A percentile compares a stretch with the other conserved stretches of the same genome.
phyloP scores from a whole-genome alignment of 352 stramenopile species.

The Globisporangium emineosum region DNA sequence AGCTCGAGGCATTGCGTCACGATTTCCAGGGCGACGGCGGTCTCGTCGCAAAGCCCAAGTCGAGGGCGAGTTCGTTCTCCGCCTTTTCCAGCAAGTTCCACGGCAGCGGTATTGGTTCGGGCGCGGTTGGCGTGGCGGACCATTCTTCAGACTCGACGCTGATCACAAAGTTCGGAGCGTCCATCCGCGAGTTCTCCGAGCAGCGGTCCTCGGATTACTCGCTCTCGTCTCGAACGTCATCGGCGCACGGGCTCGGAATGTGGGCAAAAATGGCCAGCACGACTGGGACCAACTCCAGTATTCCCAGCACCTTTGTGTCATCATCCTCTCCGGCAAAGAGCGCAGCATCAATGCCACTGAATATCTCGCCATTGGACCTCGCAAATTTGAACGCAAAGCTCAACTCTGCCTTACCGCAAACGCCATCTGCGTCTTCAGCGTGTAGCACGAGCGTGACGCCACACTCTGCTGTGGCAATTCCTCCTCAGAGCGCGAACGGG shows the following conservation, averaged over 20 bases:
- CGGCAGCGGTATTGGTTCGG: background rate
- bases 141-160: conserved; percentile 3
- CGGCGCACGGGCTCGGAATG: conserved; percentile 8
- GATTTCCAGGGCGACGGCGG: background rate
- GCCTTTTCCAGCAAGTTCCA: background rate
- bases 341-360: background rate
- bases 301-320: background rate
- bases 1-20: conserved; percentile 15
- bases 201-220: conserved; percentile 6
- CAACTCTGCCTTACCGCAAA: background rate
- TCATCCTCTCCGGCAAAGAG: background rate
- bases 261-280: conserved; percentile 12
- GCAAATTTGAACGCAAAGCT: conserved; percentile 1
- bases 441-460: background rate
- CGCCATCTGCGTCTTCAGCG: background rate
- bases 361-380: conserved; percentile 17
- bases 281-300: background rate
- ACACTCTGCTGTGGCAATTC: background rate
- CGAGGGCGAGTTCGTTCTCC: background rate
- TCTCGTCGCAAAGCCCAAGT: conserved; percentile 1
- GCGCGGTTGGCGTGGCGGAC: background rate
- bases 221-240: conserved; percentile 15
- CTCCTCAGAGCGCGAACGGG: background rate
- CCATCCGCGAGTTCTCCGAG: conserved; percentile 15
- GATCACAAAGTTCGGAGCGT: conserved; percentile 13